Evolutionary conservation across 2,329 filamentous ascomycete species (phyloP), one percentile per base, ranked within the genome.

Genomic region (Colletotrichum sp.): DNA sequence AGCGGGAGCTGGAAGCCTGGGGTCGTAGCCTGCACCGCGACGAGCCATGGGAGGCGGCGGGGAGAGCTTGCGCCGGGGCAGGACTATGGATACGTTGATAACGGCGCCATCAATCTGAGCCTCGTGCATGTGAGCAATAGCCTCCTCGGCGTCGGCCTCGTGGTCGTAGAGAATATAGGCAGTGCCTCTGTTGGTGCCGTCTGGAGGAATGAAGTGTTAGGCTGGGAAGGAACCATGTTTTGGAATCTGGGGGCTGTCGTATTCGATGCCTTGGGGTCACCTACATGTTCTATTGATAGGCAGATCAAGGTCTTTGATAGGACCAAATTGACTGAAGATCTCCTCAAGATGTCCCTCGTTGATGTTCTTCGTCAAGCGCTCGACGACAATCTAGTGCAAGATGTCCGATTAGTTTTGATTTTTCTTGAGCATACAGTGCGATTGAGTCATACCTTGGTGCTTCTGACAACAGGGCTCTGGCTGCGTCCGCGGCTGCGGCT

Each of bases 41-140:
- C 93, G 91, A 68, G 94, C 92, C 7, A 91, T 91, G 2, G 95
- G 95, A 18, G 96, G 96, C 62, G 94, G 92, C 21, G 92, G 92
- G 8, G 95, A 96, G 81, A 98, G 95, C 80, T 95, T 95, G 81
- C 94, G 93, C 66, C 94, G 92, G 1, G 95, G 95, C 44, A 98
- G 89, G 30, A 98, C 95, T 79, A 98, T 97, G 60, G 95, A 97
- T 65, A 98, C 96, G 81, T 94, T 94, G 81, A 98, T 93, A 52
- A 92, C 89, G 26, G 93, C 92, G 68, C 96, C 96, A 84, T 98
- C 96, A 32, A 98, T 87, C 82, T 98, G 95, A n/a, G 95, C 95
- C 86, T 99, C 97, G 85, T 99, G 97, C 97, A 99, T 99, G 83
- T 98, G 95, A 21, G 96, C 92, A 80, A 98, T 98, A 32, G 97